phyloP scores from a whole-genome alignment of 1,284 basidiomycete species.

The Farysia itapuensis region DNA sequence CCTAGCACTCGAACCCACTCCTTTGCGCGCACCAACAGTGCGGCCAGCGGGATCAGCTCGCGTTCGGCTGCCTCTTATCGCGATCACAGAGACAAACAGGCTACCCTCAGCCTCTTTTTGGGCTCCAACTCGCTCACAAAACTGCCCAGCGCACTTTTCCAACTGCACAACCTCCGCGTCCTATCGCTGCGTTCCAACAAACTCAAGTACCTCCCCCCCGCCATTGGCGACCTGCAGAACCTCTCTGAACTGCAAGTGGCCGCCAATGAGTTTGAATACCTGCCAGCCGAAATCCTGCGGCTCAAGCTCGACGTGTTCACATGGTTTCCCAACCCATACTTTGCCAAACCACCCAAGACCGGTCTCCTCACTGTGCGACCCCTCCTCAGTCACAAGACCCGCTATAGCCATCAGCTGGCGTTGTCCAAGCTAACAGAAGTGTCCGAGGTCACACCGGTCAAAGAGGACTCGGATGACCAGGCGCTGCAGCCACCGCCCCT shows the following conservation, averaged over 20 bases:
- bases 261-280: constrained; percentile 46
- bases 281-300: constrained; percentile 55
- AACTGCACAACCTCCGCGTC: constrained; percentile 51
- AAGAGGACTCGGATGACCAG: not conserved
- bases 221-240: constrained; percentile 50
- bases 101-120: constrained; percentile 35
- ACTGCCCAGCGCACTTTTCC: constrained; percentile 54
- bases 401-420: constrained; percentile 8
- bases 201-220: constrained; percentile 46
- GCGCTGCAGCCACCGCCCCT: constrained; percentile 27
- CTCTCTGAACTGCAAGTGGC: constrained; percentile 52
- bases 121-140: constrained; percentile 43
- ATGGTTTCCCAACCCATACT: constrained; percentile 53
- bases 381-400: constrained; percentile 12
- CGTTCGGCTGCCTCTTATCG: constrained; percentile 23
- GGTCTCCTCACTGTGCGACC: constrained; percentile 25
- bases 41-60: constrained; percentile 15
- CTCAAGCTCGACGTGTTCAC: constrained; percentile 48
- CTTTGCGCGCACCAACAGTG: constrained; percentile 25
- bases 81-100: constrained; percentile 29
- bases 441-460: constrained; percentile 15
- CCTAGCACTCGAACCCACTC: constrained; percentile 17
- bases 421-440: constrained; percentile 8
- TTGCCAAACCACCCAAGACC: constrained; percentile 25
- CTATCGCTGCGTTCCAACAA: constrained; percentile 56